These are phyloP conservation scores for Talaromyces sp. DNA, from an alignment of 2,329 filamentous ascomycete species.

Conservation along the genomic window DNA sequence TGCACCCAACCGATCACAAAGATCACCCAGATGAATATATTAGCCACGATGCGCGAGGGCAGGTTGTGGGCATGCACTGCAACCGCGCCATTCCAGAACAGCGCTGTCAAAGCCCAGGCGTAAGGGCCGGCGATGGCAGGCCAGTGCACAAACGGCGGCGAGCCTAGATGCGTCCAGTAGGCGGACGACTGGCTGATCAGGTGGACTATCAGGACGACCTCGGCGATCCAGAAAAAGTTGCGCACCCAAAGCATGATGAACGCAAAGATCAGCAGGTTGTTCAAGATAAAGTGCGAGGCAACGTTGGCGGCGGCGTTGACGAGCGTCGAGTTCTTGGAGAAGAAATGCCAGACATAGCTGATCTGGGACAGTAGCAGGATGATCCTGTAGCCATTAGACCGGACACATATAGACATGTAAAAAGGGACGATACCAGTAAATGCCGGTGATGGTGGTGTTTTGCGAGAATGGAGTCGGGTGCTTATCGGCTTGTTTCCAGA, in stretches of 20 bases:
- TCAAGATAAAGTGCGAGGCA: conserved; percentile 76
- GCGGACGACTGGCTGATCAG: conserved; percentile 72
- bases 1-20: conserved; percentile 73
- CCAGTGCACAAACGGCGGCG: conserved; percentile 69
- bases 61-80: conserved; percentile 65
- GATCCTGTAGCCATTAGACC: conserved; percentile 47
- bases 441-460: conserved; percentile 56
- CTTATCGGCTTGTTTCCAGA: conserved; percentile 68
- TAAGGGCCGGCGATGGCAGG: conserved; percentile 71
- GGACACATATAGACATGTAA: background rate
- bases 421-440: conserved; percentile 64
- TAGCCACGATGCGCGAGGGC: conserved; percentile 72
- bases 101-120: conserved; percentile 77
- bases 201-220: conserved; percentile 72
- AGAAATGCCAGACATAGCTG: conserved; percentile 71
- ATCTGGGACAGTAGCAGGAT: conserved; percentile 69
- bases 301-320: conserved; percentile 69
- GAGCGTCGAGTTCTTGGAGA: conserved; percentile 58
- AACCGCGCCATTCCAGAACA: conserved; percentile 86
- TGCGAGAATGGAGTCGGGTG: conserved; percentile 69
- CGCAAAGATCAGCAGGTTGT: conserved; percentile 76
- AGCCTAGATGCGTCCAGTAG: conserved; percentile 73
- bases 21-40: conserved; percentile 83
- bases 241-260: conserved; percentile 81
- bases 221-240: conserved; percentile 67